Base-by-base conservation (phyloP, 495 filamentous ascomycete genomes). In the Penicillium ucsense region DNA sequence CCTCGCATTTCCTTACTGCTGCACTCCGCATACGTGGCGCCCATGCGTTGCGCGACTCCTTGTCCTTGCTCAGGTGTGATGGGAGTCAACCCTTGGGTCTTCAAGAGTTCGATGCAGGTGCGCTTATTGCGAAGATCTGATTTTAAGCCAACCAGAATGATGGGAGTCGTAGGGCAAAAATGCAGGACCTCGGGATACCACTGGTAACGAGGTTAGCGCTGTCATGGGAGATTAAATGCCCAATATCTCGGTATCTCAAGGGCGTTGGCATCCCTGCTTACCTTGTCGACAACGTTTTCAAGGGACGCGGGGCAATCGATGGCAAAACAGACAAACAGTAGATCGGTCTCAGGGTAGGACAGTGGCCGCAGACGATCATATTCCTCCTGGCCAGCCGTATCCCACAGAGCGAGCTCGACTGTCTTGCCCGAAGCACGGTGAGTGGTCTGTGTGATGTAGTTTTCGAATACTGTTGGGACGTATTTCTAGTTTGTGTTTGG, bases 141-240 rank as follows among this genome's bases (percentile, higher is more conserved):
- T 64, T 98, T 98, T 46, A 98, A 79, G 41, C 94, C 92, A 49
- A 95, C 84, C 28, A 98, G 86, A 65, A 98, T 84, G 42, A 98
- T 80, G 3, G 92, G 92, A 3, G 92, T 97, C 53, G 89, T 92
- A 7, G 92, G 94, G 71, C 92, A 97, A 74, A 98, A 98, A 64
- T 98, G 92, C 43, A 97, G 80, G 53, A 98, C 92, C 76, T 98
- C 92, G 50, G 92, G 92, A 58, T 95, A 98, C 92, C 92, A 98
- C 92, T 98, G 37, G 50, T 20, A 20, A 41, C 29, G 44, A 38
- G 8, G 51, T 48, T 35, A 48, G 27, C 20, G 20, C 20, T 31
- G 8, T n/a, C 31, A 43, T 39, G 28, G 11, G 27, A 10, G n/a
- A 43, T 8, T 20, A 2, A 20, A 20, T 20, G 2, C 20, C 20